Conservation (phyloP, 2,329 filamentous ascomycete genomes). For the Parascedosporium putredinis region DNA sequence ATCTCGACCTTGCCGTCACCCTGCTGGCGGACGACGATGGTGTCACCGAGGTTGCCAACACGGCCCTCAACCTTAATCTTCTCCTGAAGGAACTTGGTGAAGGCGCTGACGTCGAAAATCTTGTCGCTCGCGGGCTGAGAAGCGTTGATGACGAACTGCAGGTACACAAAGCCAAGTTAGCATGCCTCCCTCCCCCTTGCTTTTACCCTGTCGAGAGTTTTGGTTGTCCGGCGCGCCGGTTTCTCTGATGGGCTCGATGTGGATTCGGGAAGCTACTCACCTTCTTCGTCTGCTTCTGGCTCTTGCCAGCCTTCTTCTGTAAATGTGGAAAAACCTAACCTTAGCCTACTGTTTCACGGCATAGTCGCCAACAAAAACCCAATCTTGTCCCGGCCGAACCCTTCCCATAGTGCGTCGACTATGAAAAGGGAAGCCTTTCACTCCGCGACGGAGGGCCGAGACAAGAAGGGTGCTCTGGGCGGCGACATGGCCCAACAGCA, state of each 20-base stretch:
- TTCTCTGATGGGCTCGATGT: constrained; percentile 3
- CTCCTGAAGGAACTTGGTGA: constrained; percentile 99
- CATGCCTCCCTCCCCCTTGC: background rate
- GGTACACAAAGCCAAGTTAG: constrained; percentile 10
- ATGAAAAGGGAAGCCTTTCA: constrained; percentile 8
- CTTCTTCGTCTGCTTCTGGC: constrained; percentile 75
- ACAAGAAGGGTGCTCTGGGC: background rate
- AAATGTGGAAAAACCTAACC: constrained; percentile 43
- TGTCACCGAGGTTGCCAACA: constrained; percentile 94
- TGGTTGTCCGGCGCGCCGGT: background rate
- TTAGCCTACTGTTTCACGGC: constrained; percentile 94
- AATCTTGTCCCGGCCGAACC: constrained; percentile 17
- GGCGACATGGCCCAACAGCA: constrained; percentile 68
- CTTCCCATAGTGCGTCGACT: constrained; percentile 9
- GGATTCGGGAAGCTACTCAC: constrained; percentile 32
- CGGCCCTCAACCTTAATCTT: constrained; percentile 99
- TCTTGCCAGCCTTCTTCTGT: constrained; percentile 58
- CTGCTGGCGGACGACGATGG: constrained; percentile 77
- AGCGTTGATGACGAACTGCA: constrained; percentile 96
- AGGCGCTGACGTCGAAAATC: constrained; percentile 98
- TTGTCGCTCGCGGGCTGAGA: constrained; percentile 97
- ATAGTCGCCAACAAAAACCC: constrained; percentile 21
- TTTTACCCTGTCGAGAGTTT: background rate
- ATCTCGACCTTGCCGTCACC: constrained; percentile 98
- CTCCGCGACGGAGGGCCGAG: constrained; percentile 18